These are phyloP conservation scores for Fragilariopsis cylindrus DNA, from an alignment of 108 stramenopile species.

Conservation along the genomic window DNA sequence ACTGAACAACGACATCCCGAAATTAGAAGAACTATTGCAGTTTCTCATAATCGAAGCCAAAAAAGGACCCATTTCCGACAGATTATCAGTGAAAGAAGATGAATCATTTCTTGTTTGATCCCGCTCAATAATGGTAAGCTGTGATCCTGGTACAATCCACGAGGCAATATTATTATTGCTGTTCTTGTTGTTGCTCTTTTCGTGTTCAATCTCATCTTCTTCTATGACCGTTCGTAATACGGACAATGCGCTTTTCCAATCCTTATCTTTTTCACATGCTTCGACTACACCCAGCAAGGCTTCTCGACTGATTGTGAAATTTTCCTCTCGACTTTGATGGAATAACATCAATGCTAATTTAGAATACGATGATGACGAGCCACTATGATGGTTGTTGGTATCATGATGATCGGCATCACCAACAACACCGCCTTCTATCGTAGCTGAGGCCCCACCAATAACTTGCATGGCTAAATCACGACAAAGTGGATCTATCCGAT, in stretches of 20 bases:
- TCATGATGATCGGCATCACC: not conserved
- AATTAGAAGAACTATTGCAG: slow-evolving; percentile 61
- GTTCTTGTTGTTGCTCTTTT: not conserved
- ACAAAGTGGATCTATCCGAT: slow-evolving; percentile 53
- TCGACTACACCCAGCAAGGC: slow-evolving; percentile 56
- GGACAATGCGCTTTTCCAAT: slow-evolving; percentile 51
- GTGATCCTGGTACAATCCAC: slow-evolving; percentile 28
- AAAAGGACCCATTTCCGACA: slow-evolving; percentile 15
- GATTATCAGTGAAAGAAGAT: not conserved
- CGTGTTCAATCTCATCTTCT: slow-evolving; percentile 3
- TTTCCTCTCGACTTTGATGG: slow-evolving; percentile 49
- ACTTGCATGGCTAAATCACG: slow-evolving; percentile 71
- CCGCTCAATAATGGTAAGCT: slow-evolving; percentile 12
- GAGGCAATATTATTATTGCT: slow-evolving; percentile 26
- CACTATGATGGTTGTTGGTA: too few relatives aligned
- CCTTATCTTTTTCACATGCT: slow-evolving; percentile 67
- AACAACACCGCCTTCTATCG: not conserved
- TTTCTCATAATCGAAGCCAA: slow-evolving; percentile 37
- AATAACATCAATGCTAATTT: slow-evolving; percentile 46
- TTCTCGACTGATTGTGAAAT: slow-evolving; percentile 49
- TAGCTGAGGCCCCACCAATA: slow-evolving; percentile 23
- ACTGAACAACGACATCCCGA: slow-evolving; percentile 57
- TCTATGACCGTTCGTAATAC: slow-evolving; percentile 42
- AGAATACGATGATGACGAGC: slow-evolving; percentile 6
- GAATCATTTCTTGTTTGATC: not conserved